These are phyloP conservation scores for Exophiala bonariae DNA, from an alignment of 2,329 filamentous ascomycete species.

Conservation along the genomic window DNA sequence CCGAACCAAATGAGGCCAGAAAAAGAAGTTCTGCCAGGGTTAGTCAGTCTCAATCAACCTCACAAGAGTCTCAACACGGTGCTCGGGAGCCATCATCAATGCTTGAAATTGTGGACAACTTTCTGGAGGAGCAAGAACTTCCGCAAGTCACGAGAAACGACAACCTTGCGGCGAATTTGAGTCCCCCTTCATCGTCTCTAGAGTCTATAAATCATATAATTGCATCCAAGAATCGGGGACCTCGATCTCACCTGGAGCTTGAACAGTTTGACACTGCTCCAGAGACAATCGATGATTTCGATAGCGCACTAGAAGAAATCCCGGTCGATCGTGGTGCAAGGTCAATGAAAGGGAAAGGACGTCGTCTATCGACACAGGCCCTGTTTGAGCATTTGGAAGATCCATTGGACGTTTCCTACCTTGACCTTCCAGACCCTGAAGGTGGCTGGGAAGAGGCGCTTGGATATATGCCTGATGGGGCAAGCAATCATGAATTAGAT, in stretches of 20 bases:
- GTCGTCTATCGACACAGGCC: constrained; percentile 13
- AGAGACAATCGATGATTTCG: constrained; percentile 15
- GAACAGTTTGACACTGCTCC: constrained; percentile 17
- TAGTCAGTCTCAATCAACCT: constrained; percentile 21
- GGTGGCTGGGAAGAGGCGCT: constrained; percentile 28
- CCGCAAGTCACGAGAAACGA: constrained; percentile 2
- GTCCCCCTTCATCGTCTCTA: neutral
- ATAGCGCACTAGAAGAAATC: constrained; percentile 15
- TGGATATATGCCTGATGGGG: constrained; percentile 1
- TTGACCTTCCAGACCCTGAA: constrained; percentile 28
- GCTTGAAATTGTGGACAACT: neutral
- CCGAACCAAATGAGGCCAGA: constrained; percentile 20
- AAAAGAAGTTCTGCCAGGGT: constrained; percentile 17
- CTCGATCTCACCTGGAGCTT: too few species aligned
- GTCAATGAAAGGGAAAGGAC: neutral
- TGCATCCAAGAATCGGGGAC: too few species aligned
- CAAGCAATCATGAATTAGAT: neutral
- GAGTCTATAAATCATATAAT: neutral
- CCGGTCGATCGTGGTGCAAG: neutral
- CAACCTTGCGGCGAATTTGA: too few species aligned
- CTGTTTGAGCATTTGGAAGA: constrained; percentile 12
- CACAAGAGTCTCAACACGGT: constrained; percentile 8
- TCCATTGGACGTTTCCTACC: constrained; percentile 1
- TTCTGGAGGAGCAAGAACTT: neutral
- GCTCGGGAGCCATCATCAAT: constrained; percentile 5